Conservation (phyloP, 1,284 basidiomycete genomes). For the Pseudozyma pruni region DNA sequence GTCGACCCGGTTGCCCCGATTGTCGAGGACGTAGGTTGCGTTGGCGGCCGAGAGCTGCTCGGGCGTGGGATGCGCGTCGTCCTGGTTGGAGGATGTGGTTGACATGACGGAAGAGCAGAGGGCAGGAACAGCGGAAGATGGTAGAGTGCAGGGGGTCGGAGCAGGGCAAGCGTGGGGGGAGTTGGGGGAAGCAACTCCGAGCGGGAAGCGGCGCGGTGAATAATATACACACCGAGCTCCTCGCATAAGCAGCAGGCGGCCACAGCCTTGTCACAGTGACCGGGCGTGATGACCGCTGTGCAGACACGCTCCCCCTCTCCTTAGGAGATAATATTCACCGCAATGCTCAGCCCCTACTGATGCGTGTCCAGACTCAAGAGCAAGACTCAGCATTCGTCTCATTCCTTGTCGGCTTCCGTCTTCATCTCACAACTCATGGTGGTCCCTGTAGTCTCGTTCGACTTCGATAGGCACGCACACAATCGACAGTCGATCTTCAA, state of each 20-base stretch:
- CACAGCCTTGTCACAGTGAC: neutral
- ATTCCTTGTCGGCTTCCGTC: too few species aligned
- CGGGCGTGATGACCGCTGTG: too few species aligned
- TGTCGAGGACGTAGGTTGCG: slow-evolving; percentile 19
- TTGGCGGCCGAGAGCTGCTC: slow-evolving; percentile 30
- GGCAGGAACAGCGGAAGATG: neutral
- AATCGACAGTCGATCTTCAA: neutral
- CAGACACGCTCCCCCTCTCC: too few species aligned
- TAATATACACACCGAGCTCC: neutral
- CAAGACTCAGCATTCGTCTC: too few species aligned
- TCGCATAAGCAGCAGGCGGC: too few species aligned
- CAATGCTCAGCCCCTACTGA: too few species aligned
- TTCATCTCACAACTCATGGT: too few species aligned
- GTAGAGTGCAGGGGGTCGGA: neutral
- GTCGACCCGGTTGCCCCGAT: slow-evolving; percentile 4
- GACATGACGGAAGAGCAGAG: slow-evolving; percentile 17
- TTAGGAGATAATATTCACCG: too few species aligned
- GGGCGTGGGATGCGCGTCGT: slow-evolving; percentile 28
- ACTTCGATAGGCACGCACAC: neutral
- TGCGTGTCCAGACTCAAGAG: too few species aligned
- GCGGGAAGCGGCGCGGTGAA: neutral
- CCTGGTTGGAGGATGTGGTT: neutral
- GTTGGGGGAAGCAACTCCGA: neutral
- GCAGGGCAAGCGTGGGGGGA: neutral
- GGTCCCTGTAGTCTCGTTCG: too few species aligned